A percentile compares a stretch with the other conserved stretches of the same genome.
phyloP scores from a whole-genome alignment of 163 green algal species.

The Scenedesmus sp. region DNA sequence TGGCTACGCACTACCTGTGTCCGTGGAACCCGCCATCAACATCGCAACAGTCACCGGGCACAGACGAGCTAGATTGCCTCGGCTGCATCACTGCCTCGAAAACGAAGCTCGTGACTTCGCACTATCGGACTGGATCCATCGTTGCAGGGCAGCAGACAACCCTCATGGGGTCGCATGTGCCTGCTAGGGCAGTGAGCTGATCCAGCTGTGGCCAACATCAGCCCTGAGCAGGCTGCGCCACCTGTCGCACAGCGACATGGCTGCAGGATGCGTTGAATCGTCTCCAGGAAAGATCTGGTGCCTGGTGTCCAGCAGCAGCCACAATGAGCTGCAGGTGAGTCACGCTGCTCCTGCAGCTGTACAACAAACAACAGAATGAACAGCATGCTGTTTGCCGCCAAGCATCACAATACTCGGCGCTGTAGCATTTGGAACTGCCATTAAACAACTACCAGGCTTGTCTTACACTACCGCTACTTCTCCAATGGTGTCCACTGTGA shows the following conservation, averaged over 20 bases:
- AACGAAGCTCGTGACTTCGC: too few relatives aligned
- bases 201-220: neutral
- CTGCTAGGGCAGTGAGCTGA: neutral
- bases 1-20: neutral
- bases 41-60: neutral
- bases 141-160: neutral
- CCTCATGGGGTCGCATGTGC: neutral
- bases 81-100: too few relatives aligned
- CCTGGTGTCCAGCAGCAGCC: conserved; percentile 32
- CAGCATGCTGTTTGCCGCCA: neutral
- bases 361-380: neutral
- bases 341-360: neutral
- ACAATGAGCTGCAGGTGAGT: conserved; percentile 35
- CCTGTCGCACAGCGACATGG: neutral
- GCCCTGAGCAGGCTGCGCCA: neutral
- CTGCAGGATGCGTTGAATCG: neutral
- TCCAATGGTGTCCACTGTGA: too few relatives aligned
- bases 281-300: conserved; percentile 16
- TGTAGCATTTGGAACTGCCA: too few relatives aligned
- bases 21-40: neutral
- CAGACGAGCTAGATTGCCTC: neutral
- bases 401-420: neutral
- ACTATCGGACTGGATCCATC: too few relatives aligned
- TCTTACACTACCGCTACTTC: too few relatives aligned
- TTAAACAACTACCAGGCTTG: too few relatives aligned